Conservation (phyloP, 345 rosid species). For the Eucalyptus marginata region DNA sequence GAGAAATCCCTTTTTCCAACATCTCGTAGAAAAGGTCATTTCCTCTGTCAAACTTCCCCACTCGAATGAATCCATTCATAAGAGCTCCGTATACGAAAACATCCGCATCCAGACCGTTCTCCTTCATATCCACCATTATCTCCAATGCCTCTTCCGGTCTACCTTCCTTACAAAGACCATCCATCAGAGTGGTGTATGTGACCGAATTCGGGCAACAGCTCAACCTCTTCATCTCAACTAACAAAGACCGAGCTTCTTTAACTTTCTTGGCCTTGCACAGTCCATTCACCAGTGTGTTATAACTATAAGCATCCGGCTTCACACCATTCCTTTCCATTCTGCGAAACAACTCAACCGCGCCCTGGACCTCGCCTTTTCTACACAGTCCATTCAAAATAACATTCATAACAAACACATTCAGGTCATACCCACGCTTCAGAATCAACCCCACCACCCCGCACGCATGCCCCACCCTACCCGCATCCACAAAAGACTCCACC, state of each 20-base stretch:
- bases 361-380: slow-evolving; percentile 9
- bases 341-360: slow-evolving; percentile 22
- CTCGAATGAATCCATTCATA: slow-evolving; percentile 11
- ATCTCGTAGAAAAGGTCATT: slow-evolving; percentile 32
- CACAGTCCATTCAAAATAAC: slow-evolving; percentile 47
- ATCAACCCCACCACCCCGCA: slow-evolving; percentile 38
- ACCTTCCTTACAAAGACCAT: slow-evolving; percentile 50
- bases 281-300: slow-evolving; percentile 33
- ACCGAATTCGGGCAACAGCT: slow-evolving; percentile 20
- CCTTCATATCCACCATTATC: slow-evolving; percentile 27
- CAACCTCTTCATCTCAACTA: slow-evolving; percentile 28
- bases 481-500: slow-evolving; percentile 37
- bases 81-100: slow-evolving; percentile 25
- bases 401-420: slow-evolving; percentile 28
- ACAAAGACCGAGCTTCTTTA: slow-evolving; percentile 21
- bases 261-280: slow-evolving; percentile 32
- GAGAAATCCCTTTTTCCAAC: slow-evolving; percentile 28
- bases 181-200: slow-evolving; percentile 35
- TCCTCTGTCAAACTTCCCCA: slow-evolving; percentile 23
- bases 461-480: slow-evolving; percentile 12
- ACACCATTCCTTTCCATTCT: slow-evolving; percentile 21
- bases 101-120: slow-evolving; percentile 29
- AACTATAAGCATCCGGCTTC: slow-evolving; percentile 28
- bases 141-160: slow-evolving; percentile 32
- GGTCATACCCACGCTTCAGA: slow-evolving; percentile 40